Evolutionary conservation across 2,329 filamentous ascomycete species (phyloP).

Genomic region (Arthrobotrys iridis): DNA sequence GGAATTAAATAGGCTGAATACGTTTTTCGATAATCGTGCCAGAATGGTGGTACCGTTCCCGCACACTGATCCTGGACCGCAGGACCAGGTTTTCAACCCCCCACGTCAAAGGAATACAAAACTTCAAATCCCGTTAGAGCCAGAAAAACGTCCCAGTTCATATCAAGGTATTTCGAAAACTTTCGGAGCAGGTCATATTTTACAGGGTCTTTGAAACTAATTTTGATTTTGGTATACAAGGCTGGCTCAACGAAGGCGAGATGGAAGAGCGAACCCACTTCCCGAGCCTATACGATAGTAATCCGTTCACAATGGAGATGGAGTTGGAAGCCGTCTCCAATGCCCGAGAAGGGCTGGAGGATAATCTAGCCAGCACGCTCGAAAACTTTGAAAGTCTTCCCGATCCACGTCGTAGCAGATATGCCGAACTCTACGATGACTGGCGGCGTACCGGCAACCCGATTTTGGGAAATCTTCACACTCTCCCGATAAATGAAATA

Average conservation of each 20-base stretch:
- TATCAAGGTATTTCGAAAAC: background rate
- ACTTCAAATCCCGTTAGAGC: background rate
- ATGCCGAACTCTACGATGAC: background rate
- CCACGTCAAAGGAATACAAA: no score
- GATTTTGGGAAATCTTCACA: slow-evolving; percentile 25
- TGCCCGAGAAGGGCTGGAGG: background rate
- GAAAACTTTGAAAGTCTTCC: background rate
- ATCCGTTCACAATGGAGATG: background rate
- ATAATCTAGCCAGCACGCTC: background rate
- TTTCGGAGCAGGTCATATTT: no score
- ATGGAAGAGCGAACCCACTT: slow-evolving; percentile 21
- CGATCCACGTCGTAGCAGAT: background rate
- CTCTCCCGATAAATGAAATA: background rate
- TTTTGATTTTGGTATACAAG: background rate
- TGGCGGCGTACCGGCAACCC: slow-evolving; percentile 5
- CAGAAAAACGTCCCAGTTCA: background rate
- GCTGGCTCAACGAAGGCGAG: background rate
- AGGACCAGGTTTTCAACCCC: no score
- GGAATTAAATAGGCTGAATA: background rate
- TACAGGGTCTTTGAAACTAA: no score
- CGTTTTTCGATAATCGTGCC: background rate
- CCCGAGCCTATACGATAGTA: slow-evolving; percentile 6
- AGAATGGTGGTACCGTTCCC: background rate
- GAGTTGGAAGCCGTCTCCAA: background rate
- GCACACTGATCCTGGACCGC: background rate